phyloP scores from a whole-genome alignment of 768 basidiomycete genomes.

The Kondoa malvinella region DNA sequence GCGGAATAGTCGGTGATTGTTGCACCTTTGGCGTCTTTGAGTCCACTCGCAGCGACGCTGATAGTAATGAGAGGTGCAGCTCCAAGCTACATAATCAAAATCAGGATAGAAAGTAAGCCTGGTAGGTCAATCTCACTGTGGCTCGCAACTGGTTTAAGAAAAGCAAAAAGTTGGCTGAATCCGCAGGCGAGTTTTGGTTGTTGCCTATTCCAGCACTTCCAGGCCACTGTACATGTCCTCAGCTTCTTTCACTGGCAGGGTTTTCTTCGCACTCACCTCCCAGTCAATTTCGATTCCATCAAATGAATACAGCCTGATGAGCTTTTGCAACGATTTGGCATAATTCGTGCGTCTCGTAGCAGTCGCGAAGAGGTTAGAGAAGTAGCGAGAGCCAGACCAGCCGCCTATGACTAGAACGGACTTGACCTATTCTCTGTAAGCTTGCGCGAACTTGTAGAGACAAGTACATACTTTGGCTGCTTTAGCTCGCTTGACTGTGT shows the following conservation, averaged over 20 bases:
- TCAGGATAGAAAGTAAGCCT: slow-evolving; percentile 62
- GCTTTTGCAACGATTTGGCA: not conserved
- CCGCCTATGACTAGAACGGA: slow-evolving; percentile 79
- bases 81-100: slow-evolving; percentile 41
- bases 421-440: slow-evolving; percentile 46
- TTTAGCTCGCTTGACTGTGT: not conserved
- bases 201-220: slow-evolving; percentile 44
- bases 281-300: not conserved
- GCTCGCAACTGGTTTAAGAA: slow-evolving; percentile 53
- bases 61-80: not conserved
- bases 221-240: too few relatives aligned
- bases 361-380: slow-evolving; percentile 54
- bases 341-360: slow-evolving; percentile 41
- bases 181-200: slow-evolving; percentile 44
- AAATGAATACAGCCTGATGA: not conserved
- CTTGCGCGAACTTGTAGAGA: too few relatives aligned
- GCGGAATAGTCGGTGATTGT: slow-evolving; percentile 49
- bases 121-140: slow-evolving; percentile 45
- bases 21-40: slow-evolving; percentile 40
- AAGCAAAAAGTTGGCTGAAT: slow-evolving; percentile 55
- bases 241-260: too few relatives aligned
- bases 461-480: not conserved
- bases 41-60: not conserved
- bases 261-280: too few relatives aligned
- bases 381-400: slow-evolving; percentile 68